Conservation (phyloP, 495 filamentous ascomycete species). For the Aspergillus carlsbadensis region DNA sequence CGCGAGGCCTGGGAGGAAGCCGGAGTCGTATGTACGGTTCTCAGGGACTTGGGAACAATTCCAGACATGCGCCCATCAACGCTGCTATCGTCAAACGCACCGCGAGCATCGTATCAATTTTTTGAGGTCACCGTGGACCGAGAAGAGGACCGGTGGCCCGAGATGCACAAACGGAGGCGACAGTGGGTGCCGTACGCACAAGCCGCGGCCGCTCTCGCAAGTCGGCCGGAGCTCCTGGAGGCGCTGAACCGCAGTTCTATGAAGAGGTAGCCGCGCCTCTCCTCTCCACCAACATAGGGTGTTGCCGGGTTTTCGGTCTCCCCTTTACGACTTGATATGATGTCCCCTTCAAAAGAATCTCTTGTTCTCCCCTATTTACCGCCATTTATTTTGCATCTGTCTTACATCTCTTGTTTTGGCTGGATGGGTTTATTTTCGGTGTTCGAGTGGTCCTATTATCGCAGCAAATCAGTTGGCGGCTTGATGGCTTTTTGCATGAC, state of each 20-base stretch:
- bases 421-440: slow-evolving; percentile 20
- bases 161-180: slow-evolving; percentile 85
- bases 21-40: slow-evolving; percentile 79
- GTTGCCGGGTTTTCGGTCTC: slow-evolving; percentile 23
- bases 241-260: slow-evolving; percentile 83
- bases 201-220: slow-evolving; percentile 71
- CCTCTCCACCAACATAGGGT: slow-evolving; percentile 10
- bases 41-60: slow-evolving; percentile 81
- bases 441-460: slow-evolving; percentile 21
- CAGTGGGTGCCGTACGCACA: slow-evolving; percentile 84
- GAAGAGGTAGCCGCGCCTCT: slow-evolving; percentile 42
- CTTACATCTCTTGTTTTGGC: slow-evolving; percentile 12
- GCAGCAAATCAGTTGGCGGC: slow-evolving; percentile 22
- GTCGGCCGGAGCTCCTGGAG: slow-evolving; percentile 82
- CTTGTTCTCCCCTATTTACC: slow-evolving; percentile 15
- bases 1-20: slow-evolving; percentile 98
- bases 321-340: slow-evolving; percentile 43
- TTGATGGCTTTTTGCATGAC: slow-evolving; percentile 23
- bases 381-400: slow-evolving; percentile 18
- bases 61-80: slow-evolving; percentile 66
- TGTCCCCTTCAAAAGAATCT: slow-evolving; percentile 23
- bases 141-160: slow-evolving; percentile 86
- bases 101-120: slow-evolving; percentile 80
- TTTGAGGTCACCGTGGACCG: slow-evolving; percentile 81
- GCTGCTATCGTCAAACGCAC: slow-evolving; percentile 59